Base-by-base conservation (phyloP, 108 stramenopile species). In the Epithemia pelagica region DNA sequence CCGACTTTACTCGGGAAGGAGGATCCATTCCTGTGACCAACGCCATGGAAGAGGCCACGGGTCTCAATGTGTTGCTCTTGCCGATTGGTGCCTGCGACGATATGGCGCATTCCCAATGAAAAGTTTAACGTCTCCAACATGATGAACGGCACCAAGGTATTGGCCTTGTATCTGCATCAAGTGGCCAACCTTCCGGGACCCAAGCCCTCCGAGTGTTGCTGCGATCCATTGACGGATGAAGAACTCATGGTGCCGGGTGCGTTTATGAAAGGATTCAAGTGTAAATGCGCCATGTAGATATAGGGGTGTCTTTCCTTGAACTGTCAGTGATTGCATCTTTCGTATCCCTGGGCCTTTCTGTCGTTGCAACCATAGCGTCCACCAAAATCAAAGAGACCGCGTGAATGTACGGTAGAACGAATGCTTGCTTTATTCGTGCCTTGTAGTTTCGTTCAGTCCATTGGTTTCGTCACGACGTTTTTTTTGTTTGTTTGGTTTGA, bases 51-150 rank as follows among this genome's bases (percentile, higher is more conserved):
- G 83, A 89, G 62, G 82, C 88, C 19, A 92, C 91, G 1, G 75
- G 87, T 28, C 88, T 92, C 84, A 92, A 92, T 69, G 91, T 89
- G 10, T 77, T 89, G 56, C 72, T 92, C 58, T 75, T 92, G 61
- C 88, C 91, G 0, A 85, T 89, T 59, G 84, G 86, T 21, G 91
- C 91, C 27, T 89, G 88, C 65, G 88, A 92, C 65, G 91, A 92
- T 64, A 86, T 85, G 84, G 91, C 91, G 0, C 91, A 92, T 76
- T 79, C 82, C 18, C 91, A 92, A 92, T 70, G 91, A 92, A 70
- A 92, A 92, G 66, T 77, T 81, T 78, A 86, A 92, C 70, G 68
- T 78, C 54, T 59, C 53, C 15, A 92, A 92, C 62, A 66, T 89
- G 30, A 66, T 86, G 32, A 88, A 89, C 67, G 91, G 83, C 27